phyloP scores from a whole-genome alignment of 768 basidiomycete genomes.

The Calocera viscosa region DNA sequence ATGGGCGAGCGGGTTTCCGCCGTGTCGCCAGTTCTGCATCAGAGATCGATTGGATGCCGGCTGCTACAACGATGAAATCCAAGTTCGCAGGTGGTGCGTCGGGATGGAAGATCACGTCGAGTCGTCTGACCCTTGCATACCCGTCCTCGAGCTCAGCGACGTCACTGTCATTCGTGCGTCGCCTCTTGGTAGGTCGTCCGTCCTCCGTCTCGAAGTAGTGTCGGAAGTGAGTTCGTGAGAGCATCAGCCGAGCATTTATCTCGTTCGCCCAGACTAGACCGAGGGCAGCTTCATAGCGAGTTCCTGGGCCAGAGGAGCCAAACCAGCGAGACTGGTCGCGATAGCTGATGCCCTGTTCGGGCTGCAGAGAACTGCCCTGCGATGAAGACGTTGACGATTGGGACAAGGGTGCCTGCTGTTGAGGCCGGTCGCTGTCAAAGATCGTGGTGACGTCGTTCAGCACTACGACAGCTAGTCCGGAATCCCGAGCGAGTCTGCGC shows the following conservation, averaged over 20 bases:
- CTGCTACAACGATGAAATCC: slow-evolving; percentile 60
- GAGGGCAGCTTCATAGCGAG: slow-evolving; percentile 61
- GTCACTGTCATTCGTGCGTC: neutral
- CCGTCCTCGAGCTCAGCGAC: slow-evolving; percentile 28
- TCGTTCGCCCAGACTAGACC: slow-evolving; percentile 93
- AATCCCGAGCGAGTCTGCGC: slow-evolving; percentile 52
- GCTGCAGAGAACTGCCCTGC: slow-evolving; percentile 20
- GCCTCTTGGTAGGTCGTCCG: slow-evolving; percentile 16
- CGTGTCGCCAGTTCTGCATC: neutral
- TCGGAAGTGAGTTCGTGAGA: slow-evolving; percentile 45
- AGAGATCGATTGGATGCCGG: slow-evolving; percentile 37
- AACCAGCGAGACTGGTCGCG: slow-evolving; percentile 67
- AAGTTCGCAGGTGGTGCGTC: slow-evolving; percentile 44
- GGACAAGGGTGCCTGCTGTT: neutral
- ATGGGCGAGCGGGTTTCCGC: neutral
- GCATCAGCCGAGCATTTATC: slow-evolving; percentile 72
- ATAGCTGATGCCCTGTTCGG: slow-evolving; percentile 41
- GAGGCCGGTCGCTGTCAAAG: slow-evolving; percentile 31
- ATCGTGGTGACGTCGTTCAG: slow-evolving; percentile 82
- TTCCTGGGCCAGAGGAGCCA: slow-evolving; percentile 42
- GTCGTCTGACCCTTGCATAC: slow-evolving; percentile 48
- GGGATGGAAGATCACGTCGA: slow-evolving; percentile 69
- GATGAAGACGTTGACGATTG: slow-evolving; percentile 17
- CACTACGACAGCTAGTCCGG: slow-evolving; percentile 63
- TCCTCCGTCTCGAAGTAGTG: slow-evolving; percentile 23